These are phyloP conservation scores for Acorus gramineus DNA, from an alignment of 106 monocot genomes.

Conservation along the genomic window DNA sequence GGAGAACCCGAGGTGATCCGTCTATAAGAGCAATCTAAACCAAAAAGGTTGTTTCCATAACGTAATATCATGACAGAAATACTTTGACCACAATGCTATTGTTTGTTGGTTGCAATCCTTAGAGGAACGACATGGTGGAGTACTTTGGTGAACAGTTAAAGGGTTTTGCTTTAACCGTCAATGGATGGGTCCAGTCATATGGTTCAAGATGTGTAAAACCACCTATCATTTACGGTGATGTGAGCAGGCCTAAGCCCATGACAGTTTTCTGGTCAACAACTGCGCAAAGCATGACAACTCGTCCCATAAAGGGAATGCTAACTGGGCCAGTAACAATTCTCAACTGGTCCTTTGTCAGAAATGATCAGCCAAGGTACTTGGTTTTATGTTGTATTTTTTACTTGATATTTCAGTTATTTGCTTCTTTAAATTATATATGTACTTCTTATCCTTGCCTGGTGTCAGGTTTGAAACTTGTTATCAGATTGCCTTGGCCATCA, in stretches of 20 bases:
- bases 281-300: constrained; percentile 45
- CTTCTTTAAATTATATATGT: not conserved
- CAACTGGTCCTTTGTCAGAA: constrained; percentile 73
- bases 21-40: not conserved
- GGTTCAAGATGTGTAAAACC: constrained; percentile 76
- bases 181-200: constrained; percentile 81
- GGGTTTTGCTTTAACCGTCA: constrained; percentile 51
- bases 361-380: constrained; percentile 62
- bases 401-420: not conserved
- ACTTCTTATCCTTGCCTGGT: not conserved
- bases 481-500: constrained; percentile 74
- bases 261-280: constrained; percentile 66
- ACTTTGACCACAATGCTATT: not conserved
- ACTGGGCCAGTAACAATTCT: constrained; percentile 78
- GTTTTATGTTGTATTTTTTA: not conserved
- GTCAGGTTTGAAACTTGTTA: constrained; percentile 44
- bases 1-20: constrained; percentile 60
- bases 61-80: not conserved
- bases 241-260: constrained; percentile 69
- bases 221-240: constrained; percentile 74
- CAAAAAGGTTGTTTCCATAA: not conserved
- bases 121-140: constrained; percentile 61
- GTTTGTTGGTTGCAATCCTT: not conserved
- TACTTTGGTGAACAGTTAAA: constrained; percentile 45
- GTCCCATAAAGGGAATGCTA: constrained; percentile 81